Evolutionary conservation across 2,329 filamentous ascomycete genomes (phyloP), one percentile per base, ranked within the genome.

Genomic region (Shiraia sp.): DNA sequence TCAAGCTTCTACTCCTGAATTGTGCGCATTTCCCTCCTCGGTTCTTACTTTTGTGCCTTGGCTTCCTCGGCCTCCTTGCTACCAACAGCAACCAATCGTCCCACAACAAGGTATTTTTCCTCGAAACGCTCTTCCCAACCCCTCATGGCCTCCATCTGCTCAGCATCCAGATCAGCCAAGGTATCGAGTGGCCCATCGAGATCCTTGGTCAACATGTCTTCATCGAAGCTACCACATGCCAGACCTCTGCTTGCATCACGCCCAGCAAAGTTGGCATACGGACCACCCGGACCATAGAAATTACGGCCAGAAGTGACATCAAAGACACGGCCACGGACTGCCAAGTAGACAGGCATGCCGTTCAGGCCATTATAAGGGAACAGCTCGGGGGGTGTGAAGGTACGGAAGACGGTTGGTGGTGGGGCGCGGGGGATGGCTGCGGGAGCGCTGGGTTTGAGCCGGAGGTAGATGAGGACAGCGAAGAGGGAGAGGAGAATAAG

Each of bases 91-190:
- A 96, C 87, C 61, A 99, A 72, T 72, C 83, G 87, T 14, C 93
- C 93, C 10, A 99, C 90, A n/a, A 97, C 83, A 16, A 96, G 75
- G 71, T 99, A 99, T 79, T 99, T 97, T 71, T 92, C 88, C 47
- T 79, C 74, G 69, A 99, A 99, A 53, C 90, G 80, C 74, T 95
- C 90, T 75, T 96, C 91, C 93, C 93, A 99, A 2, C 88, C 90
- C 59, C 80, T 78, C 69, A 96, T 74, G 35, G 90, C 88, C 68
- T 95, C 91, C 72, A 87, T 73, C 76, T 95, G 85, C 44, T 92
- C 90, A 1, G 67, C 69, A 5, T 82, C 83, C 47, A 97, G 71
- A 42, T 85, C 88, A 36, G 82, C 78, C 30, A 96, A 76, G 38
- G 78, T 82, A 66, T 96, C 90, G 49, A 96, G 74, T 31, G 90